Evolutionary conservation across 108 stramenopile genomes (phyloP), one percentile per base, ranked within the genome.

Genomic region (Schizochytrium sp.): DNA sequence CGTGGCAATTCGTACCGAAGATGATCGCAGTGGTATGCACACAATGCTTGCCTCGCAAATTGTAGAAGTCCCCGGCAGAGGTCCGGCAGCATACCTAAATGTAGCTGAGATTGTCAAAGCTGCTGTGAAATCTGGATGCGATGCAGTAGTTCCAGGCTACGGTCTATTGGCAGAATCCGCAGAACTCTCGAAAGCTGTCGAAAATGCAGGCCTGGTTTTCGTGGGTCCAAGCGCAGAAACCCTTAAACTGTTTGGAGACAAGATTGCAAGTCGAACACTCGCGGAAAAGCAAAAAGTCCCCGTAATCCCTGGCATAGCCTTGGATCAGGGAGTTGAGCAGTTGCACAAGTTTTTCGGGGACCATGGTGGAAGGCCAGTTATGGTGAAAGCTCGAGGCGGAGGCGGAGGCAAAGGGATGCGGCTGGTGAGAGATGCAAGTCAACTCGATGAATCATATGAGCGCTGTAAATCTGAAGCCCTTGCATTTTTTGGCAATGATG

Each of bases 321-420:
- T 55, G 15, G 76, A 83, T n/a, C 50, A 56, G 10, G 76, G 76
- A 13, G 38, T 83, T n/a, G 28, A 47, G 45, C 28, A n/a, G 5
- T 53, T 83, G 7, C 50, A 83, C 15, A n/a, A 38, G 45, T 95
- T 92, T 57, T 96, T 94, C 91, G 95, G 94, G 56, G 95, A 92
- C 44, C 94, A 95, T 1, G 92, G 88, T 15, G 97, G 98, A 88
- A 97, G 97, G 89, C 97, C 98, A 15, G 96, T 98, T 49, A 98
- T 99, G 92, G 96, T 98, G 89, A 99, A 99, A 95, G 98, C 97
- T 8, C 95, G 93, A 19, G 96, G 96, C 95, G 97, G 97, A 19
- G 97, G 97, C 40, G 97, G 98, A 15, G 98, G 98, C n/a, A 91
- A 95, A 57, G 98, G 98, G 61, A 99, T 99, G 94, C 96, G 98